A percentile compares a stretch with the other conserved stretches of the same genome.
phyloP scores from a whole-genome alignment of 805 yeast genomes.

The Ogataea populi-albae region DNA sequence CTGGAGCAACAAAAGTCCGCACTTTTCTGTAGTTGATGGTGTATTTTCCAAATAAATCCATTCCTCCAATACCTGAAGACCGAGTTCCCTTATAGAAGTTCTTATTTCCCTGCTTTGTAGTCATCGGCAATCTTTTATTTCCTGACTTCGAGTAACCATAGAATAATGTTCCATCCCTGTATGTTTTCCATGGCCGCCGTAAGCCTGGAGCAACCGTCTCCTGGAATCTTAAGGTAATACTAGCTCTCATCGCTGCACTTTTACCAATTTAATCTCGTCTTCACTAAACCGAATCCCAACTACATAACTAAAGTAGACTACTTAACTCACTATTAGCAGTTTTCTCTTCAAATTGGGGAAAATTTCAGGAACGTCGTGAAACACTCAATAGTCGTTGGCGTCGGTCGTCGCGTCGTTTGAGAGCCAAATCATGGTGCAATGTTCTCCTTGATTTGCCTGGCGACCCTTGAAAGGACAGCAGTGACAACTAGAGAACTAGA shows the following conservation, averaged over 20 bases:
- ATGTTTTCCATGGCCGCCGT: constrained; percentile 87
- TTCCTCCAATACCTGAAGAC: constrained; percentile 86
- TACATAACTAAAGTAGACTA: too few relatives aligned
- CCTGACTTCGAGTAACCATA: constrained; percentile 80
- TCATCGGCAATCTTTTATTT: constrained; percentile 75
- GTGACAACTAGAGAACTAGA: too few relatives aligned
- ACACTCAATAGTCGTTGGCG: too few relatives aligned
- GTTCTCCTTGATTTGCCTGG: too few relatives aligned
- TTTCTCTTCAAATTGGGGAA: too few relatives aligned
- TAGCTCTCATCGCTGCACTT: constrained; percentile 59
- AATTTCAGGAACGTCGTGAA: too few relatives aligned
- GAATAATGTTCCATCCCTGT: constrained; percentile 77
- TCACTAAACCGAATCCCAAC: too few relatives aligned
- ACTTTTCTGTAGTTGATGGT: constrained; percentile 80
- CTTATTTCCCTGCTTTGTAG: constrained; percentile 93
- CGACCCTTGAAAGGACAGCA: too few relatives aligned
- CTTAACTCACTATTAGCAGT: too few relatives aligned
- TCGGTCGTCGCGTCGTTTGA: too few relatives aligned
- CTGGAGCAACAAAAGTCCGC: constrained; percentile 85
- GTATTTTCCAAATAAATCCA: constrained; percentile 72
- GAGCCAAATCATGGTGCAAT: too few relatives aligned
- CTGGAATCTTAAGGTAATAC: constrained; percentile 45
- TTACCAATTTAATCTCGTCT: too few relatives aligned
- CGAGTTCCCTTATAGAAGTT: constrained; percentile 95
- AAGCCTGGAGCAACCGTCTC: constrained; percentile 45